These are phyloP conservation scores for Paraphoma sp. DNA, from an alignment of 2,329 filamentous ascomycete genomes.

Conservation along the genomic window DNA sequence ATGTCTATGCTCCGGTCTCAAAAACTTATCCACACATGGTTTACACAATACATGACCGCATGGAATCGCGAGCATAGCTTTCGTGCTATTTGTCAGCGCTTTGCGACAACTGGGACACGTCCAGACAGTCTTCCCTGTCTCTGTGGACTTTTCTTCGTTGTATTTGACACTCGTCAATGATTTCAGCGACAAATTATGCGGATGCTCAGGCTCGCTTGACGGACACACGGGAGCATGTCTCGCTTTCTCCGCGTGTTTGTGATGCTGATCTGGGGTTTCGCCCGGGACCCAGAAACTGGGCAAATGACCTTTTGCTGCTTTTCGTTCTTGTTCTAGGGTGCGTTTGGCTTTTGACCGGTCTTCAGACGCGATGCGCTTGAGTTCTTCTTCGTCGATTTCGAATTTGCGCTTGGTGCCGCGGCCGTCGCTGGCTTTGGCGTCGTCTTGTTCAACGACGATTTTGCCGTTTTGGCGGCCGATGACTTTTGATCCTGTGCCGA, in stretches of 20 bases:
- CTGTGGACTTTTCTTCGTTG: constrained; percentile 69
- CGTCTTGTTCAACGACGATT: constrained; percentile 49
- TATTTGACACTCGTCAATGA: constrained; percentile 79
- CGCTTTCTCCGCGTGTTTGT: constrained; percentile 52
- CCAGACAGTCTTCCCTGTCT: constrained; percentile 55
- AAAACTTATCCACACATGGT: constrained; percentile 82
- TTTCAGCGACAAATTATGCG: constrained; percentile 80
- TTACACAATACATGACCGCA: constrained; percentile 94
- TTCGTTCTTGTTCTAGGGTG: constrained; percentile 74
- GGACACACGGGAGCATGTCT: constrained; percentile 80
- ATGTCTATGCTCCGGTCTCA: constrained; percentile 56
- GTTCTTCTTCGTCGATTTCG: constrained; percentile 77
- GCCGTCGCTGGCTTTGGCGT: constrained; percentile 33
- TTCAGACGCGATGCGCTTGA: constrained; percentile 71
- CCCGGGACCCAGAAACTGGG: constrained; percentile 95
- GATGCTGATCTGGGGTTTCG: constrained; percentile 69
- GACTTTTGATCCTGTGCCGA: constrained; percentile 43
- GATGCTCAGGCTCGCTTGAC: constrained; percentile 68
- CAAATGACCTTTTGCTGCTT: constrained; percentile 68
- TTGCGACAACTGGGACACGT: constrained; percentile 89
- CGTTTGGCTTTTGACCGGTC: constrained; percentile 74
- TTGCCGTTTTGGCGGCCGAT: constrained; percentile 53
- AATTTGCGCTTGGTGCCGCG: constrained; percentile 75
- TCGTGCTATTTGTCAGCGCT: constrained; percentile 78
- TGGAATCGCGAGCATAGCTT: constrained; percentile 81